Conservation (phyloP, 2,329 filamentous ascomycete species). For the Bipolaris zeicola region DNA sequence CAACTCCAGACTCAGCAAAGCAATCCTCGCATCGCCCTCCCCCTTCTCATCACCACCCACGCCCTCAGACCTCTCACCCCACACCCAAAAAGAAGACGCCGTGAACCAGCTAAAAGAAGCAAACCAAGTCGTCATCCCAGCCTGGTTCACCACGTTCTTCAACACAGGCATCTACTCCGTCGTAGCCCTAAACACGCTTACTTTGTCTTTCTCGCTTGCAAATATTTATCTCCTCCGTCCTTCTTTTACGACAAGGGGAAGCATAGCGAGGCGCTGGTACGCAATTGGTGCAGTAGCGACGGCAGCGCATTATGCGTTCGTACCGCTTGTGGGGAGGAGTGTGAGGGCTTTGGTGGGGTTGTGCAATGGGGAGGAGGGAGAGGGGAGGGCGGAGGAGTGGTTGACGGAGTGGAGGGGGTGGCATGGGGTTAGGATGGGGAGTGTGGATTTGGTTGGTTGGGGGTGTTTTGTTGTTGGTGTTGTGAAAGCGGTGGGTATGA, state of each 20-base stretch:
- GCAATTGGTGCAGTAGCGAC: neutral
- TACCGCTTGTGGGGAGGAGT: neutral
- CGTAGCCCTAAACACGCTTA: neutral
- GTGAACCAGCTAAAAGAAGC: neutral
- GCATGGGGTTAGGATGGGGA: conserved; percentile 28
- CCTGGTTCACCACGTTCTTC: neutral
- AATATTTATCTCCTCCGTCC: neutral
- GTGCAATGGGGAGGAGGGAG: neutral
- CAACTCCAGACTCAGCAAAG: neutral
- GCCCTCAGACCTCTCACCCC: neutral
- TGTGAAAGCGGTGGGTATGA: neutral
- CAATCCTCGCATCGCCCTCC: neutral
- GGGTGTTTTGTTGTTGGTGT: conserved; percentile 13
- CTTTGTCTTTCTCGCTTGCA: neutral
- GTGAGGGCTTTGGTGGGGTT: neutral
- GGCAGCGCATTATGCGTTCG: neutral
- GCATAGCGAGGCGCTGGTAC: neutral
- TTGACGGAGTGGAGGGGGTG: conserved; percentile 28
- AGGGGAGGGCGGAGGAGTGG: neutral
- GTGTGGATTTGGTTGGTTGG: conserved; percentile 33
- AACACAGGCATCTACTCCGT: neutral
- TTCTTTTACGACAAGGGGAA: neutral
- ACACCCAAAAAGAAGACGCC: neutral
- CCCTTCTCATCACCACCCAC: neutral
- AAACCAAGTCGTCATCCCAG: neutral